Evolutionary conservation across 2,329 filamentous ascomycete species (phyloP).

Genomic region (Thielaviopsis punctulata): DNA sequence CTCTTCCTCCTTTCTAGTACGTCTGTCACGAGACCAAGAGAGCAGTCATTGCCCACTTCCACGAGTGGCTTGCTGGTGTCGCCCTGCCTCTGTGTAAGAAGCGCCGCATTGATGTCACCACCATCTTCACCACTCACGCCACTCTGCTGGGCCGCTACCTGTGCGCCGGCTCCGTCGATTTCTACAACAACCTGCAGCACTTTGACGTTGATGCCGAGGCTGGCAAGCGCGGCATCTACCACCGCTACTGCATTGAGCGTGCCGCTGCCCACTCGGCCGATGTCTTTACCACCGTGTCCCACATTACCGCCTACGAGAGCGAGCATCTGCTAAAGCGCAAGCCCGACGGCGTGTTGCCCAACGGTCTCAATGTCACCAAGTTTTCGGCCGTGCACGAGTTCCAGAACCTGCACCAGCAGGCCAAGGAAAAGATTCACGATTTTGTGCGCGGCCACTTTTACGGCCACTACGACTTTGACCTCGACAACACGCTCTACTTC

Average conservation of each 20-base stretch:
- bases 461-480: slow-evolving; percentile 91
- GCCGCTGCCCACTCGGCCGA: slow-evolving; percentile 82
- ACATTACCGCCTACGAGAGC: slow-evolving; percentile 96
- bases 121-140: slow-evolving; percentile 96
- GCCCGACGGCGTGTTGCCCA: slow-evolving; percentile 88
- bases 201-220: slow-evolving; percentile 96
- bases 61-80: slow-evolving; percentile 95
- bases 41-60: slow-evolving; percentile 94
- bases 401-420: slow-evolving; percentile 90
- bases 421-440: slow-evolving; percentile 95
- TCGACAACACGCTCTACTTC: slow-evolving; percentile 92
- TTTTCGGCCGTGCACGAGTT: slow-evolving; percentile 98
- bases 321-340: slow-evolving; percentile 96
- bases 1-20: slow-evolving; percentile 41
- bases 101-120: slow-evolving; percentile 88
- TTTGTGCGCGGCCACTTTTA: slow-evolving; percentile 98
- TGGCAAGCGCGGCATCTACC: slow-evolving; percentile 95
- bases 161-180: slow-evolving; percentile 92
- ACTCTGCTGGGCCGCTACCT: slow-evolving; percentile 83
- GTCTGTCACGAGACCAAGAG: slow-evolving; percentile 81
- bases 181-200: slow-evolving; percentile 96
- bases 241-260: slow-evolving; percentile 94
- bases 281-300: slow-evolving; percentile 96
- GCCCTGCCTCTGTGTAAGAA: slow-evolving; percentile 83
- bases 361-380: slow-evolving; percentile 95